Percentiles rank a stretch among this genome's conserved stretches.
These are phyloP conservation scores for Cryphonectria naterciae DNA, from an alignment of 2,329 filamentous ascomycete species.

Conservation along the genomic window DNA sequence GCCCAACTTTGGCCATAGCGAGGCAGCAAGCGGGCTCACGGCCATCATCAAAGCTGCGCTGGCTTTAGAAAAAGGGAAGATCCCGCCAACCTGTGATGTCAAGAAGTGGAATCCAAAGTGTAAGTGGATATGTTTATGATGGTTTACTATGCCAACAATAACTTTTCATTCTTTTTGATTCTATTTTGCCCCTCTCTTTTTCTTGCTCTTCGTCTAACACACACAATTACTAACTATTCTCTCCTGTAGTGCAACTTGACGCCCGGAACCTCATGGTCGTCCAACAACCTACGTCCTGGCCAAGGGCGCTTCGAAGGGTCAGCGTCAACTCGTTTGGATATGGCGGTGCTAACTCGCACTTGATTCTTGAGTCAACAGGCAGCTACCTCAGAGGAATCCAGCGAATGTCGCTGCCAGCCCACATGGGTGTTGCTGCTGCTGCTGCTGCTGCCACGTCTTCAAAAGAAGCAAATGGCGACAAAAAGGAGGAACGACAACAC, in stretches of 20 bases:
- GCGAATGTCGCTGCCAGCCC: not conserved
- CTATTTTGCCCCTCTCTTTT: not conserved
- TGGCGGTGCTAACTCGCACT: not conserved
- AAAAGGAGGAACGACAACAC: not conserved
- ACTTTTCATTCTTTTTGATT: not conserved
- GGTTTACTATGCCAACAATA: too few species aligned
- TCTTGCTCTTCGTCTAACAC: not conserved
- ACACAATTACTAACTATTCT: not conserved
- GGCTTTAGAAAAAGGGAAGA: conserved; percentile 37
- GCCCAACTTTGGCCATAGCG: conserved; percentile 36
- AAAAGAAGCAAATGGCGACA: not conserved
- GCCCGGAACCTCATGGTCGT: not conserved
- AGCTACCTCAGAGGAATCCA: not conserved
- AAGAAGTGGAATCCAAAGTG: not conserved
- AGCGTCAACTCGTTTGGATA: not conserved
- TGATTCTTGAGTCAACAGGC: not conserved
- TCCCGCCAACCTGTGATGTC: conserved; percentile 35
- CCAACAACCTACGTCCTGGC: not conserved
- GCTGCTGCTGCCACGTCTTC: too few species aligned
- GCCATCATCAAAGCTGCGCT: conserved; percentile 39
- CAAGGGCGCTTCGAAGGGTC: not conserved
- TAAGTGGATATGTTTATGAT: not conserved
- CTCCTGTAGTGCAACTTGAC: not conserved
- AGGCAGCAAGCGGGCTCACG: conserved; percentile 34
- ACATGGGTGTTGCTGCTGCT: not conserved